Conservation (phyloP, 2,329 filamentous ascomycete species). For the Trichoderma brevicompactum region DNA sequence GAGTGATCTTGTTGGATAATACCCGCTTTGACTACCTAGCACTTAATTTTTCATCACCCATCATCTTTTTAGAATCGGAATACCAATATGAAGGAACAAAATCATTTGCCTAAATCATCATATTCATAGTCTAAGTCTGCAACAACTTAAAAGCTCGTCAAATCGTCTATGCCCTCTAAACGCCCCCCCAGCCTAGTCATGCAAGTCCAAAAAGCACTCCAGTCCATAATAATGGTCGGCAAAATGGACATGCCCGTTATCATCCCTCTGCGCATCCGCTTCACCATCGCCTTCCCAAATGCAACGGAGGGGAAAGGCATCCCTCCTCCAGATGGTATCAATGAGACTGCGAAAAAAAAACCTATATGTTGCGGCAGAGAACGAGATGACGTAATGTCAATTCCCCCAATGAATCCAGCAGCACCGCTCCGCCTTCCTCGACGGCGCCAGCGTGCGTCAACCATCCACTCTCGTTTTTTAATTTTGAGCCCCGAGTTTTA, state of each 20-base stretch:
- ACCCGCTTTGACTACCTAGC: neutral
- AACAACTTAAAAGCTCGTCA: constrained; percentile 42
- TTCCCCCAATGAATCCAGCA: constrained; percentile 28
- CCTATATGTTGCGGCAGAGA: constrained; percentile 27
- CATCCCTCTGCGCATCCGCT: constrained; percentile 22
- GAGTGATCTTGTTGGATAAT: neutral
- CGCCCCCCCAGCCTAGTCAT: constrained; percentile 43
- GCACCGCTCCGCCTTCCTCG: constrained; percentile 31
- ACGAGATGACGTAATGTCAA: constrained; percentile 26
- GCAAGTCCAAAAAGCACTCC: constrained; percentile 37
- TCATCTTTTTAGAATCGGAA: neutral
- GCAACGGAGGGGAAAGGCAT: constrained; percentile 4
- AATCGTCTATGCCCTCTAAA: constrained; percentile 48
- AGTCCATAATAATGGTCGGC: constrained; percentile 29
- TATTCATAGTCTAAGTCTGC: constrained; percentile 34
- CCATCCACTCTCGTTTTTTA: neutral
- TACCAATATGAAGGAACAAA: neutral
- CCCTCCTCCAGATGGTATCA: constrained; percentile 30
- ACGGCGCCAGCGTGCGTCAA: constrained; percentile 3
- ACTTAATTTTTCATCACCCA: neutral
- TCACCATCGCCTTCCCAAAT: constrained; percentile 14
- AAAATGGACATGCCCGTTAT: constrained; percentile 25
- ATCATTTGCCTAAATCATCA: constrained; percentile 25
- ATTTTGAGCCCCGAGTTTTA: neutral
- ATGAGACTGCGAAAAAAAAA: constrained; percentile 30